Base-by-base conservation (phyloP, 495 filamentous ascomycete species). In the Aspergillus indologenus region DNA sequence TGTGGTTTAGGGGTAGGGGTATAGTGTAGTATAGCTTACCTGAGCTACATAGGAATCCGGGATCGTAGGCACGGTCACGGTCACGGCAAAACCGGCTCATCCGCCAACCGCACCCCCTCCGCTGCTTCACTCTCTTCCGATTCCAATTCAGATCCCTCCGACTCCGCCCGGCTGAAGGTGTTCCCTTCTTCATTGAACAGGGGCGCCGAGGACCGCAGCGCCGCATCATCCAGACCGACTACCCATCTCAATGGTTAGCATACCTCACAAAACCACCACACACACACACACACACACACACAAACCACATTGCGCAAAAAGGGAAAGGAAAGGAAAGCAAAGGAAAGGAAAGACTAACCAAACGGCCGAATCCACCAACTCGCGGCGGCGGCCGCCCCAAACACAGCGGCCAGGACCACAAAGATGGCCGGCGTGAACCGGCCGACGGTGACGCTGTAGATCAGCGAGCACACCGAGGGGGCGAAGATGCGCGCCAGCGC, bases 381-480 rank as follows among this genome's bases (percentile, higher is more conserved):
- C 53, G 82, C 76, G 3, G 85, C 19, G 45, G 90, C 78, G 1
- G 85, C 85, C 11, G 85, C n/a, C 0, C 76, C 85, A 70, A 95
- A 96, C 0, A 86, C 78, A 20, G 71, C 71, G 12, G 81, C 73
- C 52, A 97, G 70, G 56, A 87, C 82, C 26, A 96, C 82, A 70
- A 96, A 96, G 4, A 96, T 88, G 0, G 90, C 83, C 70, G 92
- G 90, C 3, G 89, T 85, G 58, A 86, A 90, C 5, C 81, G 85
- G 15, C 79, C 83, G 5, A 96, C 89, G 0, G 94, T 98, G 19
- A 76, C 69, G 19, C 88, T 88, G 68, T 96, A 98, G 18, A 97
- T 83, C 20, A 89, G 78, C 66, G 92, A 94, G 69, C 96, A 95
- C 9, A 94, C 65, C 5, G 87, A 79, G 0, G 94, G 94, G 9